These are phyloP conservation scores for Lanmaoa pseudosensibilis DNA, from an alignment of 768 basidiomycete genomes.

Conservation along the genomic window DNA sequence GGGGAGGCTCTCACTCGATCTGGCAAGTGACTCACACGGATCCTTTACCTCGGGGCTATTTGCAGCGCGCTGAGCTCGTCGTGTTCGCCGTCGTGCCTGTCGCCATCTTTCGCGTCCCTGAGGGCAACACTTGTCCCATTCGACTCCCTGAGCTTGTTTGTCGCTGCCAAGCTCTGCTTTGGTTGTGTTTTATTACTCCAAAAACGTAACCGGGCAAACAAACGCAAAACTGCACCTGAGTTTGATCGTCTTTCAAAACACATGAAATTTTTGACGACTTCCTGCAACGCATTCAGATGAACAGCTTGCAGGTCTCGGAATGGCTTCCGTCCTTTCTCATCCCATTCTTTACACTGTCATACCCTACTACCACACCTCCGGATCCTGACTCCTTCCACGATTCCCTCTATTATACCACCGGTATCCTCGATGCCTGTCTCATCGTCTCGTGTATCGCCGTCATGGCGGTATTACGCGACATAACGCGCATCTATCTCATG, in stretches of 20 bases:
- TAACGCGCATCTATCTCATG: slow-evolving; percentile 67
- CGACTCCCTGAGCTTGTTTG: slow-evolving; percentile 6
- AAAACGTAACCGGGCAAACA: slow-evolving; percentile 36
- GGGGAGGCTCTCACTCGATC: not conserved
- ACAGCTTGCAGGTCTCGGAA: slow-evolving; percentile 33
- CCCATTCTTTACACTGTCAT: slow-evolving; percentile 75
- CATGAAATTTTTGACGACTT: slow-evolving; percentile 39
- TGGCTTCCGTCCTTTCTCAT: slow-evolving; percentile 54
- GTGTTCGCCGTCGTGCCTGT: slow-evolving; percentile 5
- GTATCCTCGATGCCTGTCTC: slow-evolving; percentile 76
- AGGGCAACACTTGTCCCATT: not conserved
- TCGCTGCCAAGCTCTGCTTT: slow-evolving; percentile 12
- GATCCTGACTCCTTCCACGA: slow-evolving; percentile 71
- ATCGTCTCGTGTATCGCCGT: slow-evolving; percentile 78
- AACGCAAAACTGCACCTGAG: slow-evolving; percentile 26
- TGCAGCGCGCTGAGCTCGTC: not conserved
- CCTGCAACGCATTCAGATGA: slow-evolving; percentile 37
- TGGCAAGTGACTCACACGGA: slow-evolving; percentile 27
- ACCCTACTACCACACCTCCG: slow-evolving; percentile 56
- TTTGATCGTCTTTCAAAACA: slow-evolving; percentile 18
- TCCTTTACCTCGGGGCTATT: not conserved
- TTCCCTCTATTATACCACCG: slow-evolving; percentile 69
- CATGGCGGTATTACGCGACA: slow-evolving; percentile 87
- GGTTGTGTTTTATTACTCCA: slow-evolving; percentile 29
- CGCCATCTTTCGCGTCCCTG: slow-evolving; percentile 3